Percentiles rank a stretch among this genome's conserved stretches.
phyloP scores from a whole-genome alignment of 768 basidiomycete species.

The Artomyces pyxidatus region DNA sequence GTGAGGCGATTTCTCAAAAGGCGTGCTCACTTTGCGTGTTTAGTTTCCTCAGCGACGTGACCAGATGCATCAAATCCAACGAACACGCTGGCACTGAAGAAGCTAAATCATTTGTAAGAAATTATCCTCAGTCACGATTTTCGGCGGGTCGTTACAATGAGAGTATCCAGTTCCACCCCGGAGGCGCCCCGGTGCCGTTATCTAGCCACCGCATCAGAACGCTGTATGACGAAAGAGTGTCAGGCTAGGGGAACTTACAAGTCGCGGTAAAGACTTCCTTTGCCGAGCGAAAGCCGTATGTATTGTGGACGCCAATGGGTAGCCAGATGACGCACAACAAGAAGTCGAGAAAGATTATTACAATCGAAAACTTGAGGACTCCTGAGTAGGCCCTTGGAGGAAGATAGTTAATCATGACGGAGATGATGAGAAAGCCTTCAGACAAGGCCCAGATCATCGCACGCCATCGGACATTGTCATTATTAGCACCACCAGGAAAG shows the following conservation, averaged over 20 bases:
- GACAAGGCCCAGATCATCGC: slow-evolving; percentile 79
- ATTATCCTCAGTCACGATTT: no score
- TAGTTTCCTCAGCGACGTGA: slow-evolving; percentile 84
- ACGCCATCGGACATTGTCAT: slow-evolving; percentile 75
- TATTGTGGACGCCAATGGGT: slow-evolving; percentile 80
- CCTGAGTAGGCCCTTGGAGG: slow-evolving; percentile 67
- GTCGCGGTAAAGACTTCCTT: slow-evolving; percentile 77
- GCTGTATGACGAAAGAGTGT: not conserved
- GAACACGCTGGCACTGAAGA: slow-evolving; percentile 81
- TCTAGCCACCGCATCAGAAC: slow-evolving; percentile 43
- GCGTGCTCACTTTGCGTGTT: slow-evolving; percentile 59
- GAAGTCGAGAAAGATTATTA: slow-evolving; percentile 78
- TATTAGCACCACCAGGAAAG: slow-evolving; percentile 75
- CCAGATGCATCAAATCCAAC: slow-evolving; percentile 88
- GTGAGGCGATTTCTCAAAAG: no score
- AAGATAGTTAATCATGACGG: slow-evolving; percentile 79
- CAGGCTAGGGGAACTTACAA: slow-evolving; percentile 32
- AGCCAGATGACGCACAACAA: slow-evolving; percentile 86
- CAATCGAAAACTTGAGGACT: slow-evolving; percentile 70
- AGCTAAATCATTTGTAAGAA: slow-evolving; percentile 35
- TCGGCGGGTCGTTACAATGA: no score
- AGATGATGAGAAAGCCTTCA: slow-evolving; percentile 58
- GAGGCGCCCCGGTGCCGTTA: slow-evolving; percentile 84
- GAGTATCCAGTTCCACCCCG: slow-evolving; percentile 88
- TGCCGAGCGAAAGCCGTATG: slow-evolving; percentile 82